Conservation (phyloP, 1,139 yeast genomes). For the Pichia sp. region DNA sequence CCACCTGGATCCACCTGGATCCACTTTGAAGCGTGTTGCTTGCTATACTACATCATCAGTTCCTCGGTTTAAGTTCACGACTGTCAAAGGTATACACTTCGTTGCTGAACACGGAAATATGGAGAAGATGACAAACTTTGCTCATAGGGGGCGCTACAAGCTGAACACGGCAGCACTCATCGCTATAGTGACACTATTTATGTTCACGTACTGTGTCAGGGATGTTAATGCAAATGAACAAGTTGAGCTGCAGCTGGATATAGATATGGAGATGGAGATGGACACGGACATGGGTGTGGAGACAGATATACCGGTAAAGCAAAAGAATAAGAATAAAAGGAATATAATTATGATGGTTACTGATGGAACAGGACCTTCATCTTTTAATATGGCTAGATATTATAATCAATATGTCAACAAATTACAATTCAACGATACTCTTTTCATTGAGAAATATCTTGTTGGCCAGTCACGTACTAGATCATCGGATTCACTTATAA, state of each 20-base stretch:
- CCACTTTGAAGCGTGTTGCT: too few species aligned
- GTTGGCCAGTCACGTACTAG: slow-evolving; percentile 76
- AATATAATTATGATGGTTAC: slow-evolving; percentile 81
- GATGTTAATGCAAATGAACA: slow-evolving; percentile 4
- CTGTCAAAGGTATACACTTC: too few species aligned
- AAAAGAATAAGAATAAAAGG: slow-evolving; percentile 36
- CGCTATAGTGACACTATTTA: not conserved
- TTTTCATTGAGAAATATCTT: slow-evolving; percentile 56
- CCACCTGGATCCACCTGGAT: too few species aligned
- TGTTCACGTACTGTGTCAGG: slow-evolving; percentile 1
- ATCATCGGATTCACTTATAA: slow-evolving; percentile 61
- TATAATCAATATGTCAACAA: slow-evolving; percentile 53
- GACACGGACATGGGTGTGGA: too few species aligned
- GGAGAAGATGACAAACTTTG: too few species aligned
- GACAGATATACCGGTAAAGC: not conserved
- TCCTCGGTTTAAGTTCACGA: too few species aligned
- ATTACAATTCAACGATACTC: slow-evolving; percentile 43
- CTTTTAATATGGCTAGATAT: slow-evolving; percentile 65
- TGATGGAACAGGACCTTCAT: slow-evolving; percentile 90
- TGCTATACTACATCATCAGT: too few species aligned
- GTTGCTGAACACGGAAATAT: too few species aligned
- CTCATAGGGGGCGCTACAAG: too few species aligned
- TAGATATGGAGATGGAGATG: too few species aligned
- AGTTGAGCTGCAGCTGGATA: not conserved
- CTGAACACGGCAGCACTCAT: slow-evolving; percentile 1